Evolutionary conservation across 176 grass and related monocot genomes (phyloP).

Genomic region (Carex littledalei): DNA sequence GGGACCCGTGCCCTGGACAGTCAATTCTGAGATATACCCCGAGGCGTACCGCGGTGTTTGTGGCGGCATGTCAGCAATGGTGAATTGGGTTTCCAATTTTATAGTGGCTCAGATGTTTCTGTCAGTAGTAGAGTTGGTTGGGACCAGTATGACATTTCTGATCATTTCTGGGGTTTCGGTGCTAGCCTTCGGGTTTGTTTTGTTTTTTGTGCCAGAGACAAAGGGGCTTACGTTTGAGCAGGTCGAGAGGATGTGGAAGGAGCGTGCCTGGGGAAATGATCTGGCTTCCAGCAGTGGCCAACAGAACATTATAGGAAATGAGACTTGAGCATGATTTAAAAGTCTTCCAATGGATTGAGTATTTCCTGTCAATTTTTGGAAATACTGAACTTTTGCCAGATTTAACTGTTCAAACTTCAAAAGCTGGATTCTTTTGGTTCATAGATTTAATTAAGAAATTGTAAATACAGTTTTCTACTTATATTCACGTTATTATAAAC

Average conservation of each 20-base stretch:
- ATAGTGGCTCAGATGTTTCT: conserved; percentile 80
- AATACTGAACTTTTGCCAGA: neutral
- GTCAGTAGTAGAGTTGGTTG: conserved; percentile 51
- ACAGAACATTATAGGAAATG: conserved; percentile 35
- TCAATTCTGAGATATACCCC: conserved; percentile 87
- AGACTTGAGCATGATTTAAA: conserved; percentile 15
- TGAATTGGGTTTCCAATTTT: conserved; percentile 91
- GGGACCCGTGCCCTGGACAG: conserved; percentile 88
- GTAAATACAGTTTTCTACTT: neutral
- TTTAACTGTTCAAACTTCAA: neutral
- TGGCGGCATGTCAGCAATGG: conserved; percentile 84
- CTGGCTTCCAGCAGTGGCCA: neutral
- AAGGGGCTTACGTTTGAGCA: conserved; percentile 86
- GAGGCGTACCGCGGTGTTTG: conserved; percentile 77
- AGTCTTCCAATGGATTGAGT: neutral
- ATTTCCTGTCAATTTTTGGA: neutral
- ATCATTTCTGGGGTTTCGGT: conserved; percentile 56
- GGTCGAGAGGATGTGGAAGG: conserved; percentile 78
- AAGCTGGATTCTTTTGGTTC: neutral
- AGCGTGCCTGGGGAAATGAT: conserved; percentile 33
- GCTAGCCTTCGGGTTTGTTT: conserved; percentile 69
- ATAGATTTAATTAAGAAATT: neutral
- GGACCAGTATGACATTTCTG: conserved; percentile 67
- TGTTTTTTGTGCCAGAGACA: conserved; percentile 63
- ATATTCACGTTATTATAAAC: neutral